Conservation (phyloP, 2,329 filamentous ascomycete genomes). For the Xylariaceae sp. region DNA sequence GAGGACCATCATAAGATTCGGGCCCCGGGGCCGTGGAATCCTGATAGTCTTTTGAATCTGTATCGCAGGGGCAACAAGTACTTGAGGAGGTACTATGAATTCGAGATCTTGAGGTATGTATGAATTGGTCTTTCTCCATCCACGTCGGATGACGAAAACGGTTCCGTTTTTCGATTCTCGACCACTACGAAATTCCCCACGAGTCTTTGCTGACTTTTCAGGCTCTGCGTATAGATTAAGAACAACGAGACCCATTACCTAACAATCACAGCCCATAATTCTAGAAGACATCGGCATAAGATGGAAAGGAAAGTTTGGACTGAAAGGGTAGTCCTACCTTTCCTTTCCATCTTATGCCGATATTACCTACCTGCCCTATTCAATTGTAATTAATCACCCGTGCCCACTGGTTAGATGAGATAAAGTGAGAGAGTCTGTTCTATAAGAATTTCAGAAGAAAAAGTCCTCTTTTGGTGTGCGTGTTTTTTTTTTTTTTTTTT, state of each 20-base stretch:
- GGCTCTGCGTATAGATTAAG: slow-evolving; percentile 1
- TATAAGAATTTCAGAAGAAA: no score
- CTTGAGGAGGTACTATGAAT: slow-evolving; percentile 65
- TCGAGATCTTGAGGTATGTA: slow-evolving; percentile 69
- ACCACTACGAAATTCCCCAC: no score
- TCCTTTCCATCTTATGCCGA: not conserved
- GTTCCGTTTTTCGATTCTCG: no score
- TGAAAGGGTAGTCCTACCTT: no score
- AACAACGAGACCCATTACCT: not conserved
- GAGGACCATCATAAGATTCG: slow-evolving; percentile 30
- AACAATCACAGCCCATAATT: not conserved
- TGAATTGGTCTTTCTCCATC: not conserved
- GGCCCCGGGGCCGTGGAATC: slow-evolving; percentile 35
- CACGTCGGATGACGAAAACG: not conserved
- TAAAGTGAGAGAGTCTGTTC: no score
- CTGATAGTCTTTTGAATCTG: slow-evolving; percentile 55
- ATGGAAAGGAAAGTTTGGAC: no score
- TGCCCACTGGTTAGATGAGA: no score
- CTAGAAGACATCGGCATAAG: not conserved
- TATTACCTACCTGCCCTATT: not conserved
- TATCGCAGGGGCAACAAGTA: slow-evolving; percentile 69
- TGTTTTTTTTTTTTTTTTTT: no score
- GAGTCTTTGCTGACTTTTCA: not conserved
- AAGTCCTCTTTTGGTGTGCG: no score
- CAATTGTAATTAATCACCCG: no score